phyloP scores from a whole-genome alignment of 306 rosid genomes.

The Malus orientalis region DNA sequence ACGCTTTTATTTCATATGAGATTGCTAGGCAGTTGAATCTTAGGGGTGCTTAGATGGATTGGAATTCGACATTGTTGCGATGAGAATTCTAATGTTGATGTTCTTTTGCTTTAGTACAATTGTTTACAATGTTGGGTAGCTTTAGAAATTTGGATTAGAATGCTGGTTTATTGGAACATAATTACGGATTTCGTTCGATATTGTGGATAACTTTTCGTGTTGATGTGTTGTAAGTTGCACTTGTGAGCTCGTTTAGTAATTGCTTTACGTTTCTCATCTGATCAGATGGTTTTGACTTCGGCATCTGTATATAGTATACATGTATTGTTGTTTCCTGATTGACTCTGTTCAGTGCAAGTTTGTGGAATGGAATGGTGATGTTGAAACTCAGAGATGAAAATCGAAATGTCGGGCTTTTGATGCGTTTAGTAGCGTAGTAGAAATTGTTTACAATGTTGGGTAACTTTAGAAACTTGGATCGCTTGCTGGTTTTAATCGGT shows the following conservation, averaged over 20 bases:
- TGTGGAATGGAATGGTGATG: neutral
- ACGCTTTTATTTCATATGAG: constrained; percentile 42
- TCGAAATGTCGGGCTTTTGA: neutral
- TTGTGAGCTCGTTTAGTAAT: too few relatives aligned
- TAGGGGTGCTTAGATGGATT: neutral
- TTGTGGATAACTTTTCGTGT: neutral
- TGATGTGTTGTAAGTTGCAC: too few relatives aligned
- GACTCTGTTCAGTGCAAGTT: neutral
- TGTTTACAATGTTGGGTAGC: neutral
- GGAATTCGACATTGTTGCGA: neutral
- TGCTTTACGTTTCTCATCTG: too few relatives aligned
- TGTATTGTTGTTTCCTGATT: neutral
- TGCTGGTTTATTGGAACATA: neutral
- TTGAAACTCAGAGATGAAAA: neutral
- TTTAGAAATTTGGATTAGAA: neutral
- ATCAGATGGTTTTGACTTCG: too few relatives aligned
- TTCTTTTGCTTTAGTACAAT: neutral
- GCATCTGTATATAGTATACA: neutral
- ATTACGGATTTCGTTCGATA: neutral
- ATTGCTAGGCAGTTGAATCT: constrained; percentile 20
- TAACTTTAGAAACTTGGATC: neutral
- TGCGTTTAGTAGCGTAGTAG: neutral
- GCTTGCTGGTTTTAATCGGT: neutral
- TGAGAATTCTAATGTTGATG: too few relatives aligned
- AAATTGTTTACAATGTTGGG: neutral